Conservation (phyloP, 495 filamentous ascomycete species). For the Xylaria palmicola region DNA sequence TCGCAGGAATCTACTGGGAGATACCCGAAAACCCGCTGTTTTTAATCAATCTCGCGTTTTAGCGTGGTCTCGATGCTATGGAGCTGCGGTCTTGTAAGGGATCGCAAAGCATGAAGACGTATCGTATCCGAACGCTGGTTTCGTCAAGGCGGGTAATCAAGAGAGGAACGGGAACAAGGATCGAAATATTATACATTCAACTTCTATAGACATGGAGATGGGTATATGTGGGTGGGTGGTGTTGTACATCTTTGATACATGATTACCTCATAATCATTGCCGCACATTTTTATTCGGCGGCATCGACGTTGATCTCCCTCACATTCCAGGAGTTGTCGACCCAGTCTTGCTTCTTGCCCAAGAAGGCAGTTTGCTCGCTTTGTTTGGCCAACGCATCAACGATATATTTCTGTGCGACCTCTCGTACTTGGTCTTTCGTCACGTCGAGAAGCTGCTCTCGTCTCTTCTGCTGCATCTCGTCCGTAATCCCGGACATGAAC, state of each 20-base stretch:
- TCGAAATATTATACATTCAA: constrained; percentile 2
- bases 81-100: constrained; percentile 14
- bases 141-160: neutral
- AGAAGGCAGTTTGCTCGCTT: constrained; percentile 61
- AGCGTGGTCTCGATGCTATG: constrained; percentile 50
- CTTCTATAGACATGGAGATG: constrained; percentile 34
- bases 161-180: neutral
- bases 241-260: constrained; percentile 35
- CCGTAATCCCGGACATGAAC: constrained; percentile 80
- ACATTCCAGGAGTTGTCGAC: constrained; percentile 54
- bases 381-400: constrained; percentile 61
- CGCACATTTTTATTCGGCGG: constrained; percentile 24
- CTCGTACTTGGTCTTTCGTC: constrained; percentile 72
- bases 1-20: constrained; percentile 17
- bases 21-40: constrained; percentile 24
- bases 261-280: constrained; percentile 10
- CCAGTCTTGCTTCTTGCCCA: constrained; percentile 86
- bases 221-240: constrained; percentile 37
- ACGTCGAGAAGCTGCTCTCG: constrained; percentile 88
- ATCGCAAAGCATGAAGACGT: constrained; percentile 45
- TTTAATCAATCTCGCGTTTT: constrained; percentile 47
- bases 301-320: constrained; percentile 52
- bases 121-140: constrained; percentile 51
- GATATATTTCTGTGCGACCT: constrained; percentile 78
- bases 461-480: constrained; percentile 85